Conservation (phyloP, 306 rosid species). For the Inga leiocalycina region DNA sequence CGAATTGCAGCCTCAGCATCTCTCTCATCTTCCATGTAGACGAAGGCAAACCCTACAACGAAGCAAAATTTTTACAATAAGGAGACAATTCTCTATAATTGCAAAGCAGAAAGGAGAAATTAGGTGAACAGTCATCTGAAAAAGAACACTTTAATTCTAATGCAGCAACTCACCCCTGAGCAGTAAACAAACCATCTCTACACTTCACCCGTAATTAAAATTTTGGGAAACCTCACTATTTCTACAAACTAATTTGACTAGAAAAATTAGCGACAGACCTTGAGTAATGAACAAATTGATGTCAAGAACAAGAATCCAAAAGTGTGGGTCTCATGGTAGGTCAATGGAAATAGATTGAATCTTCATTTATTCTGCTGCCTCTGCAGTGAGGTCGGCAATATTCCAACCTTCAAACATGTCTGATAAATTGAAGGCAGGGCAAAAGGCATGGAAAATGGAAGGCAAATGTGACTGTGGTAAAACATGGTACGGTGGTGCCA, state of each 20-base stretch:
- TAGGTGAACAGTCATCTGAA: slow-evolving; percentile 30
- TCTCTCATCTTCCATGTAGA: slow-evolving; percentile 97
- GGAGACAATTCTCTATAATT: slow-evolving; percentile 13
- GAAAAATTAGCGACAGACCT: slow-evolving; percentile 97
- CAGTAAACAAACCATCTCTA: slow-evolving; percentile 53
- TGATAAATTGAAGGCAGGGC: slow-evolving; percentile 78
- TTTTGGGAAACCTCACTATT: slow-evolving; percentile 61
- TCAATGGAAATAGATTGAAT: slow-evolving; percentile 81
- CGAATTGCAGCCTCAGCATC: slow-evolving; percentile 96
- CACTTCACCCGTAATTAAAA: slow-evolving; percentile 50
- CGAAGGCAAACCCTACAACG: slow-evolving; percentile 87
- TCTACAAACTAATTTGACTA: slow-evolving; percentile 84
- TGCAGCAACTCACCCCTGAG: slow-evolving; percentile 43
- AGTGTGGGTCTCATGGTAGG: slow-evolving; percentile 92
- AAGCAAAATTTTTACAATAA: slow-evolving; percentile 26
- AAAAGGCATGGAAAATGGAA: slow-evolving; percentile 74
- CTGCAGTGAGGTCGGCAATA: slow-evolving; percentile 77
- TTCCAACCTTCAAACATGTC: slow-evolving; percentile 76
- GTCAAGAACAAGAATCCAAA: slow-evolving; percentile 95
- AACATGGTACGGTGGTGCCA: slow-evolving; percentile 75
- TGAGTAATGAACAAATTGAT: slow-evolving; percentile 78
- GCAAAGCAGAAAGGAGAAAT: slow-evolving; percentile 9
- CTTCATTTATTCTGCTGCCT: slow-evolving; percentile 85
- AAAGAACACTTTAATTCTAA: slow-evolving; percentile 46
- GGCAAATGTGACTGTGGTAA: slow-evolving; percentile 79